Base-by-base conservation (phyloP, 1,139 yeast genomes). In the Blastobotrys illinoisensis region DNA sequence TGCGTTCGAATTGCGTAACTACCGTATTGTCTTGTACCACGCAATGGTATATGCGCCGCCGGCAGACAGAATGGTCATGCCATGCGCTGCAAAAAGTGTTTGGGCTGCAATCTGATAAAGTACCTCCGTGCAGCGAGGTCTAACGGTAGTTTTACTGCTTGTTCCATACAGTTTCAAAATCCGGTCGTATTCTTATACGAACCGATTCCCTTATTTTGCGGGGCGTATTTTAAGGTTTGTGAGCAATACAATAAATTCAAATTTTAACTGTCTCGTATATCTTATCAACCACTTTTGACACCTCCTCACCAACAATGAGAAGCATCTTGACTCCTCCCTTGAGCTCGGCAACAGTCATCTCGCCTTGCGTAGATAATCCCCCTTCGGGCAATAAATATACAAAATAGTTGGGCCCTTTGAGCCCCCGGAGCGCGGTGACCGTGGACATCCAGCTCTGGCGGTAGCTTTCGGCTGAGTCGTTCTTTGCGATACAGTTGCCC, bases 361-460 rank as follows among this genome's bases (percentile, higher is more conserved):
- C 66, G 24, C 60, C 61, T 40, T 60, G 63, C 2, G 60, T 53
- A n/a, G 57, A 44, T 16, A 58, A 55, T 6, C 59, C 60, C 11
- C 55, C 54, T 5, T 63, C 57, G 44, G 62, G 66, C 26, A 62
- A 52, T 32, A 32, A 32, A 47, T 56, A 62, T 9, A 66, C 62
- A 24, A 65, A 50, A 47, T 52, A 63, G 54, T 66, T 67, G 4
- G 70, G 68, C 3, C 61, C 62, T 2, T 66, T 67, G 7, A 66
- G 56, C 1, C 69, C 69, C 47, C 65, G 58, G 43, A 66, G 56
- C 36, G 65, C 32, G 19, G 59, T 58, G 26, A 61, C 64, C 26
- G 58, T 56, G 32, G 61, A 58, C 59, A 59, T 62, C 68, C 68
- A 65, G 28, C 57, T 57, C 23, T 64, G 64, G 3, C 64, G 58